phyloP scores from a whole-genome alignment of 257 asterid genomes.

The Solanum paucissectum region DNA sequence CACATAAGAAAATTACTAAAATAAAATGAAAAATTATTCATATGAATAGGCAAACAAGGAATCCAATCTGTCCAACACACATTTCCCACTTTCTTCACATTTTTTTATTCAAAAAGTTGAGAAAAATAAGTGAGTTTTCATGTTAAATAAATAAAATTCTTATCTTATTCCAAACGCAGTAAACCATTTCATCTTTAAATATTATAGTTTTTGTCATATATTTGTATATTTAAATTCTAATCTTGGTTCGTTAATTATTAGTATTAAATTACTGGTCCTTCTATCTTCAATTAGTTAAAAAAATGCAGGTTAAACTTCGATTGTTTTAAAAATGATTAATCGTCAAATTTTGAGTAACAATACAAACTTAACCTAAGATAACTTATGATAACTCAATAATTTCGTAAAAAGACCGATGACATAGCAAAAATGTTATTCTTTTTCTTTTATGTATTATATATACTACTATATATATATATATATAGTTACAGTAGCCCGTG shows the following conservation, averaged over 20 bases:
- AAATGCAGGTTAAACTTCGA: not conserved
- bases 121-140: not conserved
- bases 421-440: not conserved
- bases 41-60: conserved; percentile 18
- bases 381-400: not conserved
- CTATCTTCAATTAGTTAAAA: not conserved
- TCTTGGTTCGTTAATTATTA: too few relatives aligned
- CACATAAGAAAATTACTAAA: too few relatives aligned
- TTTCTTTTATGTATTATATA: not conserved
- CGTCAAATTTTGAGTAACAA: not conserved
- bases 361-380: not conserved
- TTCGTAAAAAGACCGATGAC: too few relatives aligned
- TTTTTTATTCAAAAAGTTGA: not conserved
- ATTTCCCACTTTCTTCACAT: conserved; percentile 3
- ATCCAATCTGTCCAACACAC: conserved; percentile 21
- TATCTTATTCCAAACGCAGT: not conserved
- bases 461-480: too few relatives aligned
- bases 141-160: not conserved
- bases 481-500: too few relatives aligned
- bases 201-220: not conserved
- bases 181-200: not conserved
- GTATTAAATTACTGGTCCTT: too few relatives aligned
- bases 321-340: not conserved
- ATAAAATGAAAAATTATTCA: too few relatives aligned
- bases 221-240: not conserved